Evolutionary conservation across 2,329 filamentous ascomycete species (phyloP), one percentile per base, ranked within the genome.

Genomic region (Fusarium lateritium): DNA sequence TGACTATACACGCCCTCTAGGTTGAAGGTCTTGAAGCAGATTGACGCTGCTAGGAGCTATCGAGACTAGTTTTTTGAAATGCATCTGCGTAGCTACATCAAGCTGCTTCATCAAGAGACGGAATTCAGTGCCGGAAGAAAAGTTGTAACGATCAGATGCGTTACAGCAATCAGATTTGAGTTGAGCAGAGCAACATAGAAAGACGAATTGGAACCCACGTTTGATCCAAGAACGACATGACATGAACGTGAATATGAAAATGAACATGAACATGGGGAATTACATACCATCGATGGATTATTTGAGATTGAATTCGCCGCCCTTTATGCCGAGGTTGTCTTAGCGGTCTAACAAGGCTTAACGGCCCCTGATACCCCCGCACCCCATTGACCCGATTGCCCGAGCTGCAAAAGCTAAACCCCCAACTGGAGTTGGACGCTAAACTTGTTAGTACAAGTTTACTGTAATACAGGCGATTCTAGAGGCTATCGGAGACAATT

Each of bases 381-480:
- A 74, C 54, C 45, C 31, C 58, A 66, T 71, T 75, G 57, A 56
- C 72, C 73, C 73, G 73, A 75, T 61, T 54, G 47, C 53, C 73
- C 73, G 71, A 75, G 62, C 58, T 38, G 42, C 49, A 38, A 26
- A 58, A 31, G 28, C 28, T 31, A 31, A 31, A 31, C 62, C 67
- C 54, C 58, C 63, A 65, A 65, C 58, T 40, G 31, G 40, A 34
- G 26, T 11, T 31, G 7, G 49, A 24, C 49, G 49, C 65, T 64
- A 68, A 24, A 42, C 36, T 33, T 43, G 26, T 42, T 55, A 28
- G 60, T 46, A 24, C 24, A 54, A 44, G 42, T 34, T 51, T 55
- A 17, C 33, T 56, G 66, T 74, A 75, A 75, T 75, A 56, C 59
- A 55, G 50, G 57, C 33, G 22, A 42, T 72, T 39, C 46, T 55